Conservation (phyloP, 2,329 filamentous ascomycete genomes). For the Diaporthe helianthi region DNA sequence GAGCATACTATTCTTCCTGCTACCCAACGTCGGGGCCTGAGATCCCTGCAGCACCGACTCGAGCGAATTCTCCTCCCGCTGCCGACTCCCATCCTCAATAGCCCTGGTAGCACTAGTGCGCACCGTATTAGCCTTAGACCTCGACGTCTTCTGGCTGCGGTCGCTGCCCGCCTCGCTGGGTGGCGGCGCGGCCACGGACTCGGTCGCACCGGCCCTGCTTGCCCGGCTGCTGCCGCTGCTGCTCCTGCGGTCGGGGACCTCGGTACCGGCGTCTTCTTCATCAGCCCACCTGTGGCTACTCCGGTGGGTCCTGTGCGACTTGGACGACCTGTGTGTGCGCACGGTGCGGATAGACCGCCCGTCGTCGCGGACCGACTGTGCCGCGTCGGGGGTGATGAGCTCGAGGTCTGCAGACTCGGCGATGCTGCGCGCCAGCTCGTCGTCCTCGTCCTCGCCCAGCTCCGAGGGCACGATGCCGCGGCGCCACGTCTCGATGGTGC, state of each 20-base stretch:
- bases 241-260: constrained; percentile 41
- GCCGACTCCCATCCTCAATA: constrained; percentile 45
- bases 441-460: constrained; percentile 46
- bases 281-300: constrained; percentile 20
- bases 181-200: constrained; percentile 19
- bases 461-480: constrained; percentile 60
- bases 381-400: constrained; percentile 63
- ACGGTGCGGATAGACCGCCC: constrained; percentile 46
- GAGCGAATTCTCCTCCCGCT: constrained; percentile 44
- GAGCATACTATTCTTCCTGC: constrained; percentile 60
- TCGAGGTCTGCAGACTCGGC: constrained; percentile 52
- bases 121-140: constrained; percentile 43
- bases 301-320: constrained; percentile 37
- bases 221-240: constrained; percentile 45
- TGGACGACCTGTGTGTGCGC: constrained; percentile 44
- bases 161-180: constrained; percentile 43
- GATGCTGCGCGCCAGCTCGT: constrained; percentile 42
- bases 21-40: constrained; percentile 43
- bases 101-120: constrained; percentile 41
- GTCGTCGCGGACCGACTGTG: constrained; percentile 50
- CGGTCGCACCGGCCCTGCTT: no score
- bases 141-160: constrained; percentile 41
- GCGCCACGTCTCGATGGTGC: constrained; percentile 65
- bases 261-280: constrained; percentile 25
- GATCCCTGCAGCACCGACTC: constrained; percentile 48